Conservation (phyloP, 2,329 filamentous ascomycete species). For the Colletotrichum trifolii region DNA sequence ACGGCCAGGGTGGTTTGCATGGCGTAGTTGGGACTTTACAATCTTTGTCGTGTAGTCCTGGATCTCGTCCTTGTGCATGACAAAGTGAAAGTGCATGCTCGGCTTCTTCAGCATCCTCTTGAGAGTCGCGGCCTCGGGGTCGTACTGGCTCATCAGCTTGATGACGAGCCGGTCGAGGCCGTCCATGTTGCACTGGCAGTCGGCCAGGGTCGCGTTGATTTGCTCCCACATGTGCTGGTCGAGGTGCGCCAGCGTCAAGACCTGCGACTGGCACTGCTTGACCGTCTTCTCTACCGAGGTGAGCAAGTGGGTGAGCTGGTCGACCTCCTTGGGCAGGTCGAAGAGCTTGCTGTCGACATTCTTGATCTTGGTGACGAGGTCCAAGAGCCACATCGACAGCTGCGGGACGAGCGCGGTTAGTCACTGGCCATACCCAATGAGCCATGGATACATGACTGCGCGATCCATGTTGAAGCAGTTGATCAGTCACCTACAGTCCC, state of each 20-base stretch:
- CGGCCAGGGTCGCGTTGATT: conserved; percentile 5
- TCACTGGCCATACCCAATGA: not conserved
- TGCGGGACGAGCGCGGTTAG: not conserved
- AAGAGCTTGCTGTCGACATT: conserved; percentile 14
- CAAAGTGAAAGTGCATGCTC: conserved; percentile 15
- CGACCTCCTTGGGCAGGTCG: conserved; percentile 16
- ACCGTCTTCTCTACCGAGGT: conserved; percentile 23
- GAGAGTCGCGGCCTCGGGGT: not conserved
- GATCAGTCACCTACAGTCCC: not conserved
- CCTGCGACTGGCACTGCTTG: conserved; percentile 3
- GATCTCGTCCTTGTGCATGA: conserved; percentile 15
- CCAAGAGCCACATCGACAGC: conserved; percentile 13
- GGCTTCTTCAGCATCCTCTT: conserved; percentile 9
- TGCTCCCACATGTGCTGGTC: conserved; percentile 28
- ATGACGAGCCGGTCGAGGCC: conserved; percentile 5
- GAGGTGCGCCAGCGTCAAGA: conserved; percentile 7
- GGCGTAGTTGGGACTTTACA: conserved; percentile 16
- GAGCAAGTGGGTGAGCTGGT: not conserved
- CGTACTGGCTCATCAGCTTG: conserved; percentile 8
- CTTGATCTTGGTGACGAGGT: conserved; percentile 12
- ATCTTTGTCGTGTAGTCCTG: conserved; percentile 14
- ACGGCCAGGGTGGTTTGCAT: conserved; percentile 25
- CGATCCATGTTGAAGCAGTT: not conserved
- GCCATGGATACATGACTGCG: not conserved
- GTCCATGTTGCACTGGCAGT: conserved; percentile 14